Base-by-base conservation (phyloP, 306 rosid species). In the Fragaria vesca region DNA sequence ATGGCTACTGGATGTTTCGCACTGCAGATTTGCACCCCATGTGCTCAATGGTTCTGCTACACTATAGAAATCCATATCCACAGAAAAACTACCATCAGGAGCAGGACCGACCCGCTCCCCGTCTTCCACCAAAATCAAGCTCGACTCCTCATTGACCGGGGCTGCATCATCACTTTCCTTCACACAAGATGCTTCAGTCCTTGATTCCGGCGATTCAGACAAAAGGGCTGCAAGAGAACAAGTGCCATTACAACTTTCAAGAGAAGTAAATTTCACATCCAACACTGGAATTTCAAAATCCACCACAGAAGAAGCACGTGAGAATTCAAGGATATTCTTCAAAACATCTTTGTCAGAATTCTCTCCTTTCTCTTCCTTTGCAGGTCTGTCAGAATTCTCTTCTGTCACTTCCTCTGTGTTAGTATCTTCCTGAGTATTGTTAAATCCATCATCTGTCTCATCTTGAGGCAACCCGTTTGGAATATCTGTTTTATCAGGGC, bases 241-340 rank as follows among this genome's bases (percentile, higher is more conserved):
- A 18, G 73, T 62, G 10, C 81, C 43, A 38, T 3, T 52, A 17
- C 73, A 75, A 72, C 73, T 78, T 21, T 54, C 84, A 72, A 74
- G 81, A 63, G 96, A 81, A 67, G 69, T 60, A 70, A 96, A 93
- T 77, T 87, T 81, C 68, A 93, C 97, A 82, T 95, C 97, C 88
- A 91, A 78, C 40, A 96, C 84, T 62, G 96, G 84, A 78, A 60
- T 72, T 47, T 89, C 81, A 50, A 91, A 96, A 85, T 96, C 86
- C 69, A 93, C 88, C 73, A 43, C 66, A 6, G 90, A 78, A 57
- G 88, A 78, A 32, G 89, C 70, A n/a, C 57, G 75, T 42, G 91
- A 80, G 88, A 86, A 78, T 76, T 86, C 94, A 72, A 91, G 90
- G 77, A 88, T 85, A 66, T 87, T 88, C 83, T 70, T 83, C 77